Percentiles rank a stretch among this genome's conserved stretches.
Evolutionary conservation across 768 basidiomycete genomes (phyloP).

Genomic region (Phanerochaete carnosa): DNA sequence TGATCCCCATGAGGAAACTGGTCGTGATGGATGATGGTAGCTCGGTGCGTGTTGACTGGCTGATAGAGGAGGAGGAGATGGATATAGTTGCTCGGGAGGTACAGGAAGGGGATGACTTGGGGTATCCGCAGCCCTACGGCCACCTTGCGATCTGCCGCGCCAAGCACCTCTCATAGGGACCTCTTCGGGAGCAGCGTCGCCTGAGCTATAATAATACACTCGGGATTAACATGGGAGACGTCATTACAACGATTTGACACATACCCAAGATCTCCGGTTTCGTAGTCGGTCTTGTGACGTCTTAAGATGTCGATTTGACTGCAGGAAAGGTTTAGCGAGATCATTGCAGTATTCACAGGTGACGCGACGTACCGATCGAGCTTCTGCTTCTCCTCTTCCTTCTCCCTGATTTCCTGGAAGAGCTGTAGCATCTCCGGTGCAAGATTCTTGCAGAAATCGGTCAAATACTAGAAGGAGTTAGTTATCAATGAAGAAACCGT

Average conservation of each 20-base stretch:
- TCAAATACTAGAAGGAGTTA: constrained; percentile 2
- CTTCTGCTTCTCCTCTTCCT: constrained; percentile 11
- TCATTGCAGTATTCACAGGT: background rate
- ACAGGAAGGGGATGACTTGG: background rate
- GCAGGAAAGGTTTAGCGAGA: background rate
- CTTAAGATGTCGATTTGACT: constrained; percentile 5
- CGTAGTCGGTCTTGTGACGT: constrained; percentile 8
- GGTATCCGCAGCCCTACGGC: background rate
- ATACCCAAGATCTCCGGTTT: background rate
- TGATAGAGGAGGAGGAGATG: background rate
- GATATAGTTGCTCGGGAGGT: background rate
- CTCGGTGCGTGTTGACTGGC: background rate
- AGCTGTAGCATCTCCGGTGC: constrained; percentile 10
- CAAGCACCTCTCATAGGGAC: constrained; percentile 2
- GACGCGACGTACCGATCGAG: constrained; percentile 5
- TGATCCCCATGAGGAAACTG: background rate
- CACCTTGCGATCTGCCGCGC: background rate
- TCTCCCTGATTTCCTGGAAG: constrained; percentile 10
- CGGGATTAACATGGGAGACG: background rate
- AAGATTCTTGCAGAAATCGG: constrained; percentile 10
- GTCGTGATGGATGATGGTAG: background rate
- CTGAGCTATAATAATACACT: background rate
- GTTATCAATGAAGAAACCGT: background rate
- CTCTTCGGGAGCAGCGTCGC: background rate
- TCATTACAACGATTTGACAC: background rate